Evolutionary conservation across 345 rosid genomes (phyloP), one percentile per base, ranked within the genome.

Genomic region (Rhizophora apiculata): DNA sequence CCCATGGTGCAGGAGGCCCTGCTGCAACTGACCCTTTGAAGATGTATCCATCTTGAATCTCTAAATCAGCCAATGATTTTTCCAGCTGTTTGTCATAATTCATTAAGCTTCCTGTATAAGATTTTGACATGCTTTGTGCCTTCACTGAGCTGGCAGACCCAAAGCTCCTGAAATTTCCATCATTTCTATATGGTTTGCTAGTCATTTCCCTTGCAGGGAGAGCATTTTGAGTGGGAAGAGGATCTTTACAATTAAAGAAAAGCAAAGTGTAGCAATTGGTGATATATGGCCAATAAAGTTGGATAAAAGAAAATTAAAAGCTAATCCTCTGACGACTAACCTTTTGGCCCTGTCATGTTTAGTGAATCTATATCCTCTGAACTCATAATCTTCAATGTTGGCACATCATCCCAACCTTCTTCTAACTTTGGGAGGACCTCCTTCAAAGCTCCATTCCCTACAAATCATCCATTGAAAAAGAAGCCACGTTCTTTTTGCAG

Each of bases 391-490:
- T 86, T 89, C 68, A 86, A 76, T 48, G 95, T 85, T 48, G 88
- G 89, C 0, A 89, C 87, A 51, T 89, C 91, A 68, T 86, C 95
- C 91, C 95, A 89, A 1, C 91, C 95, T 78, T 85, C 89, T 29
- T 89, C 88, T 18, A 85, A 74, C 76, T 74, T 86, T 48, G 88
- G 88, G 21, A 86, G 85, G 75, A 84, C 37, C 64, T 63, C 78
- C 63, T 75, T 81, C 39, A 87, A 72, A 72, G 65, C 70, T 62
- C 91, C 95, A 43, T 71, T 74, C 19, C 91, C 95, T 21, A 81
- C 81, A 72, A 86, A 56, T 86, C 89, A 56, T 89, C 88, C 69
- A 86, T 64, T 0, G 87, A 84, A 48, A 75, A 88, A 53, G 91
- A 86, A 37, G 88, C 87, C 91, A 86, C 86, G 65, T 13, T 76